A percentile compares a stretch with the other conserved stretches of the same genome.
phyloP scores from a whole-genome alignment of 1,284 basidiomycete species.

The Cutaneotrichosporon sp. region DNA sequence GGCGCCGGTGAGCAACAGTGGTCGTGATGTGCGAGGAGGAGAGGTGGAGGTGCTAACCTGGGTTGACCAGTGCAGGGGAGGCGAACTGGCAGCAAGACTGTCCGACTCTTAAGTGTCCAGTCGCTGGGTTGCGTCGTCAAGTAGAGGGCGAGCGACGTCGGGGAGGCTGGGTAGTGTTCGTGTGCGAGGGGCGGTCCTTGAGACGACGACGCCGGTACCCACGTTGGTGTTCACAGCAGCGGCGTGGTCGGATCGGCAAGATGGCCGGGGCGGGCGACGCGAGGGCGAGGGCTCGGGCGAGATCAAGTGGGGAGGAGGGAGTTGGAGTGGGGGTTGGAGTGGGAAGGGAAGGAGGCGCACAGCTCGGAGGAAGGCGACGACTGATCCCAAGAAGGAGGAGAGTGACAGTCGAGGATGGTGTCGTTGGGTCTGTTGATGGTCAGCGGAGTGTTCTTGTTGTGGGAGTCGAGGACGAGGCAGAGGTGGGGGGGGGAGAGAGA shows the following conservation, averaged over 20 bases:
- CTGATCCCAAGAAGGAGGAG: not conserved
- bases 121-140: not conserved
- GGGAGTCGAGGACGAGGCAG: too few relatives aligned
- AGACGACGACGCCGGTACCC: too few relatives aligned
- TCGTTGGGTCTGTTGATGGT: not conserved
- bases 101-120: not conserved
- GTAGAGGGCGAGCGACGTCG: not conserved
- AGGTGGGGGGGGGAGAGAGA: too few relatives aligned
- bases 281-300: not conserved
- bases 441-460: too few relatives aligned
- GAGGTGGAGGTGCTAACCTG: not conserved
- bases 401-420: not conserved
- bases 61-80: not conserved
- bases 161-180: not conserved
- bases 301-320: not conserved
- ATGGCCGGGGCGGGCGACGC: not conserved
- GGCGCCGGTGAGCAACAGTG: not conserved
- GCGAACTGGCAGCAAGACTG: not conserved
- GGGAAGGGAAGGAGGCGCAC: not conserved
- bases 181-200: not conserved
- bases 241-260: conserved; percentile 3
- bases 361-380: not conserved
- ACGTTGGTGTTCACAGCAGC: not conserved
- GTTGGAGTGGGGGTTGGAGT: not conserved
- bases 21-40: too few relatives aligned